These are phyloP conservation scores for Serendipita sp. DNA, from an alignment of 768 basidiomycete genomes.

Conservation along the genomic window DNA sequence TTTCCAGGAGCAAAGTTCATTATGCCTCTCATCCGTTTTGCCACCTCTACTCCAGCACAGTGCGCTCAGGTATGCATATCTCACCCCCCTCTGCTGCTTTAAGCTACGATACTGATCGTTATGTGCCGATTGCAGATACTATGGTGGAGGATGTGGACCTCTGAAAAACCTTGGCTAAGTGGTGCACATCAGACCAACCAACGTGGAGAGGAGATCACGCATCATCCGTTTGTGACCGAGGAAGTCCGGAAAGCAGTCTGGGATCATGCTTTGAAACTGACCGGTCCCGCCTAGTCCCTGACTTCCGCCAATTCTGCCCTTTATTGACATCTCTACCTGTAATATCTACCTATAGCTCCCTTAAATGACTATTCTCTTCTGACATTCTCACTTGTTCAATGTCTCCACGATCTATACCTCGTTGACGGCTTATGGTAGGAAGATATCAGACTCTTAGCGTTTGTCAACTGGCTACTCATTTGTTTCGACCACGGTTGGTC, in stretches of 20 bases:
- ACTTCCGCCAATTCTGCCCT: too few species aligned
- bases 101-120: not conserved
- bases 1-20: not conserved
- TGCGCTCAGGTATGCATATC: not conserved
- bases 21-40: not conserved
- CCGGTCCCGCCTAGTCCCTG: not conserved
- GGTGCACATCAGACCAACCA: slow-evolving; percentile 2
- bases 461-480: too few species aligned
- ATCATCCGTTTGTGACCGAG: not conserved
- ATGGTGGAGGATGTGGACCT: slow-evolving; percentile 1
- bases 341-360: too few species aligned
- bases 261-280: slow-evolving; percentile 4
- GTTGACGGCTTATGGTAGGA: too few species aligned
- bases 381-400: too few species aligned
- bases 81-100: not conserved
- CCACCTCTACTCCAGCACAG: not conserved
- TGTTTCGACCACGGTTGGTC: too few species aligned
- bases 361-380: too few species aligned
- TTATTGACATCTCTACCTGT: too few species aligned
- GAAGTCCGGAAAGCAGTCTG: slow-evolving; percentile 1
- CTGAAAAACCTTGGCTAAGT: not conserved
- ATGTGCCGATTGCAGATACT: not conserved
- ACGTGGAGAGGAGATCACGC: not conserved
- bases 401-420: too few species aligned
- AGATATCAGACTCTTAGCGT: too few species aligned